These are phyloP conservation scores for Conidiobolus incongruus DNA, from an alignment of 371 early-diverging fungal species.

Conservation along the genomic window DNA sequence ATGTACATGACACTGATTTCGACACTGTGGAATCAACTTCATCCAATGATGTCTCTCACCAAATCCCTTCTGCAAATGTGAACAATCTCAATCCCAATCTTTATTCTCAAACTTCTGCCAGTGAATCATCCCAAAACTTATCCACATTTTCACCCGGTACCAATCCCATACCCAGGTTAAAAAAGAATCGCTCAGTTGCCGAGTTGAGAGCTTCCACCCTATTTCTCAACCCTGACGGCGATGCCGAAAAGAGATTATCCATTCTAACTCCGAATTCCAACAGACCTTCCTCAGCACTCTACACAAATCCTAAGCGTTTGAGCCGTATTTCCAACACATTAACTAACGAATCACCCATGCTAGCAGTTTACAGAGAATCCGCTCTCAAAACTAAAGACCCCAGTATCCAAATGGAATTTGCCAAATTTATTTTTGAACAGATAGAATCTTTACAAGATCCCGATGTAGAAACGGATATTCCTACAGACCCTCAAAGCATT, in stretches of 20 bases:
- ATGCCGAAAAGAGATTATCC: not conserved
- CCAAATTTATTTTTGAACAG: not conserved
- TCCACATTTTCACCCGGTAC: too few species aligned
- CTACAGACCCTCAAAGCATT: not conserved
- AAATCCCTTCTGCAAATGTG: too few species aligned
- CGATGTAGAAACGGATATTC: not conserved
- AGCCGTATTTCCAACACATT: not conserved
- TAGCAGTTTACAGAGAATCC: slow-evolving; percentile 31
- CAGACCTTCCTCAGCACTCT: not conserved
- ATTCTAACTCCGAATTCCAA: not conserved
- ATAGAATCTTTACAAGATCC: not conserved
- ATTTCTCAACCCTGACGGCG: slow-evolving; percentile 1
- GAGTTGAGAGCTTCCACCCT: slow-evolving; percentile 1
- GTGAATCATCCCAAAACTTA: too few species aligned
- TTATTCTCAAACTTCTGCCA: too few species aligned
- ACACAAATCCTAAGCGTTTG: not conserved
- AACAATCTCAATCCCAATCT: too few species aligned
- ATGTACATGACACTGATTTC: too few species aligned
- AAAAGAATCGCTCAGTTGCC: not conserved
- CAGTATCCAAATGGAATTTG: slow-evolving; percentile 3
- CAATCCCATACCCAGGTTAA: too few species aligned
- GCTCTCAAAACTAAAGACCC: slow-evolving; percentile 12
- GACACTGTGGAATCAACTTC: too few species aligned
- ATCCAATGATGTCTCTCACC: too few species aligned
- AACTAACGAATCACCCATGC: not conserved